Percentiles rank a stretch among this genome's conserved stretches.
Conservation (phyloP, 164 flowering plant genomes). For the Vitis cinerea region DNA sequence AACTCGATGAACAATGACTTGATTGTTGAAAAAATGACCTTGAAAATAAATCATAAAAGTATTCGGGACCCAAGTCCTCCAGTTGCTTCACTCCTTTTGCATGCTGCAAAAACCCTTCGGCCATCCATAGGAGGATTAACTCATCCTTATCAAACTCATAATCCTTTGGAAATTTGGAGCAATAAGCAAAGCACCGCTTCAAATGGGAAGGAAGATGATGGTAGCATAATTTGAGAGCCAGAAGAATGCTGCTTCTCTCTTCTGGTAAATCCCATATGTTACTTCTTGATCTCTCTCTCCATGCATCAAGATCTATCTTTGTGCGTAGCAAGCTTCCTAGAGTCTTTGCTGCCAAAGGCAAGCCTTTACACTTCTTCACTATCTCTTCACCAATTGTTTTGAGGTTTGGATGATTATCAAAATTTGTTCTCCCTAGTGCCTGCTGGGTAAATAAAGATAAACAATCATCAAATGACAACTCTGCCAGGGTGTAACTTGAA, state of each 20-base stretch:
- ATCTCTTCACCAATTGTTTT: too few relatives aligned
- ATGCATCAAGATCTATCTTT: too few relatives aligned
- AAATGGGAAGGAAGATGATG: neutral
- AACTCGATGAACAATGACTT: neutral
- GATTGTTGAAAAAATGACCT: slow-evolving; percentile 6
- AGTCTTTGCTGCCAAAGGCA: too few relatives aligned
- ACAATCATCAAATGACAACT: too few relatives aligned
- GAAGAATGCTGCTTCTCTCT: neutral
- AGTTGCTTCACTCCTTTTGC: neutral
- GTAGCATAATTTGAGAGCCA: neutral
- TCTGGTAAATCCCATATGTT: neutral
- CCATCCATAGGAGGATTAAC: slow-evolving; percentile 6
- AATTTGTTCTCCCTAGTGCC: too few relatives aligned
- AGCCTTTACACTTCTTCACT: too few relatives aligned
- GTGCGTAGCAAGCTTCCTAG: neutral
- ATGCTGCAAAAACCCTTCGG: neutral
- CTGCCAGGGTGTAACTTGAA: too few relatives aligned
- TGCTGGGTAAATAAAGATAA: too few relatives aligned
- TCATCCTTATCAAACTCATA: neutral
- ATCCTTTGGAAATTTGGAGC: slow-evolving; percentile 11
- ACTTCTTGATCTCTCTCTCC: too few relatives aligned
- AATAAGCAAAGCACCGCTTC: slow-evolving; percentile 11
- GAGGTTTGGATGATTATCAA: too few relatives aligned
- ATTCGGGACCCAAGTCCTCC: neutral
- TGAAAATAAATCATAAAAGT: neutral